These are phyloP conservation scores for Ceratocystis alfenasii DNA, from an alignment of 2,329 filamentous ascomycete species.

Conservation along the genomic window DNA sequence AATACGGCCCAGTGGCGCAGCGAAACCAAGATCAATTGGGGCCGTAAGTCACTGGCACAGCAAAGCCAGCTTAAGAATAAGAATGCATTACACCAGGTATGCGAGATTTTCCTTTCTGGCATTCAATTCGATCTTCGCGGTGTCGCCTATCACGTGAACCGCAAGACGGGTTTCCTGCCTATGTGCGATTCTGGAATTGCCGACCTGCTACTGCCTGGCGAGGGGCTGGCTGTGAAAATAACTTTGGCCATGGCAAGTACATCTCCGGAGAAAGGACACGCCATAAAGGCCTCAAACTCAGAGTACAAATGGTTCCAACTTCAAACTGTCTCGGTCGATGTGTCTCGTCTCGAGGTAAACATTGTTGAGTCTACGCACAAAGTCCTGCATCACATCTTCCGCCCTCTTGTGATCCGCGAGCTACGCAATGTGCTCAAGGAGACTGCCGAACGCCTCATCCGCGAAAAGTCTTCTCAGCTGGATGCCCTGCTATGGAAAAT, in stretches of 20 bases:
- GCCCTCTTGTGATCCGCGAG: conserved; percentile 73
- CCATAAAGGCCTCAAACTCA: background rate
- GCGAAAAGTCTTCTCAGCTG: conserved; percentile 63
- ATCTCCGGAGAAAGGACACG: conserved; percentile 52
- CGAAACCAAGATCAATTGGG: conserved; percentile 92
- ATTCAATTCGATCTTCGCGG: conserved; percentile 87
- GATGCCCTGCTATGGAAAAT: conserved; percentile 64
- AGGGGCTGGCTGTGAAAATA: conserved; percentile 64
- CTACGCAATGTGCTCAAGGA: conserved; percentile 77
- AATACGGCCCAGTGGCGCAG: conserved; percentile 79
- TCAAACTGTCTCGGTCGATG: conserved; percentile 72
- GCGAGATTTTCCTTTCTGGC: conserved; percentile 61
- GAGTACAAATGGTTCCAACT: conserved; percentile 72
- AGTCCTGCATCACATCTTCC: conserved; percentile 72
- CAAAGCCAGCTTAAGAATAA: conserved; percentile 68
- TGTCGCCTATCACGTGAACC: conserved; percentile 89
- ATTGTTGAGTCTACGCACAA: conserved; percentile 93
- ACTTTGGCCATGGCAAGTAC: conserved; percentile 41
- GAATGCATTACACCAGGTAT: conserved; percentile 35
- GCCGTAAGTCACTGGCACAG: conserved; percentile 73
- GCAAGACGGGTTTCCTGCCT: conserved; percentile 83
- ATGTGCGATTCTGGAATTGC: conserved; percentile 78
- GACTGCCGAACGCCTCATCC: conserved; percentile 79
- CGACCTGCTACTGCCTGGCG: conserved; percentile 76
- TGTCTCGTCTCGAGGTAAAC: conserved; percentile 76